Evolutionary conservation across 768 basidiomycete species (phyloP), one percentile per base, ranked within the genome.

Genomic region (Lentinula detonsa): DNA sequence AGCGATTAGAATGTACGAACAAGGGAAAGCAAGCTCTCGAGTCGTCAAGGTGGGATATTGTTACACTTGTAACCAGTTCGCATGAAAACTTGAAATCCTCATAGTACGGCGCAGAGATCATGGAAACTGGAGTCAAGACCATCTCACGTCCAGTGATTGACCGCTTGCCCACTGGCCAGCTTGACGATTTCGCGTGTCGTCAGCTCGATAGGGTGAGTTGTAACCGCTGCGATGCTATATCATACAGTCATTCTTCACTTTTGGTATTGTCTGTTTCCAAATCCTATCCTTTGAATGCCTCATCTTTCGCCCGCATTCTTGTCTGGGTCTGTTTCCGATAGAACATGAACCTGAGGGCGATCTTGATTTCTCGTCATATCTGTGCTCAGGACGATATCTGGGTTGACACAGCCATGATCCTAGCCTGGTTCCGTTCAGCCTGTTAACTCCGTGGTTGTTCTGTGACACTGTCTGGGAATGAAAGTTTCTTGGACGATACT

Each of bases 141-240:
- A 85, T 94, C 43, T 90, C 91, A 31, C 80, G 86, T 16, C 92
- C 92, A 31, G 92, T 93, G 52, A 88, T 93, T 55, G 84, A 90
- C 60, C 82, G 88, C 31, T 77, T 94, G 0, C 90, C 91, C 9
- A 87, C 90, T 52, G 83, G 81, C 62, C 85, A 86, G 66, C 74
- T 95, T 13, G 93, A 95, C 63, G 91, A 92, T 62, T 94, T 94
- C 72, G 93, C 93, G 2, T 92, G 90, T 69, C 81, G 91, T 61
- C 92, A 95, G 70, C 79, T 95, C 43, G 92, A 95, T 73, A 81
- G 85, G 71, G 90, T 94, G 64, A 68, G 87, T 79, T 15, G 31
- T 42, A 9, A 51, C 56, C 18, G 63, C 54, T 42, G 52, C 35
- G 56, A 21, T 46, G 50, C 16, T 37, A 49, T 52, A 15, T 33